Evolutionary conservation across 768 basidiomycete genomes (phyloP).

Genomic region (Boletus reticulatus): DNA sequence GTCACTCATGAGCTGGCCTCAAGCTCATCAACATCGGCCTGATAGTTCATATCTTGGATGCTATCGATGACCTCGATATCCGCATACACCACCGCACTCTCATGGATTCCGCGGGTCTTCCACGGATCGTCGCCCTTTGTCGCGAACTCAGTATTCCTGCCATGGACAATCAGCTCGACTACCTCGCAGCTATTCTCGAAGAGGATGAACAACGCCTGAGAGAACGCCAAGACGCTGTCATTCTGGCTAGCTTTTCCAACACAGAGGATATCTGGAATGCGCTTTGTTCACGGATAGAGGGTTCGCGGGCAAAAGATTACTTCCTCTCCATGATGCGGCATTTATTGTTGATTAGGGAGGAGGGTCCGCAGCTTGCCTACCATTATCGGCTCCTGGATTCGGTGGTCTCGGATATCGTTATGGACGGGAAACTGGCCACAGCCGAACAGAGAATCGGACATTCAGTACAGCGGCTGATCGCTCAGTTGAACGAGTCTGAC

Average conservation of each 20-base stretch:
- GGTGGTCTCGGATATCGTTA: conserved; percentile 84
- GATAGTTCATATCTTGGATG: conserved; percentile 62
- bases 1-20: conserved; percentile 11
- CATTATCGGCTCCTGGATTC: conserved; percentile 92
- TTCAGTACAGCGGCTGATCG: conserved; percentile 85
- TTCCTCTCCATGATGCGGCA: conserved; percentile 95
- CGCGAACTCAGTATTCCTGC: conserved; percentile 58
- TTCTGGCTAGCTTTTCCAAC: conserved; percentile 72
- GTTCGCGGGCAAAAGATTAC: conserved; percentile 76
- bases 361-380: conserved; percentile 78
- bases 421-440: conserved; percentile 85
- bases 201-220: conserved; percentile 73
- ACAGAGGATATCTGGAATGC: conserved; percentile 88
- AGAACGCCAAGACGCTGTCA: conserved; percentile 72
- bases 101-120: conserved; percentile 87
- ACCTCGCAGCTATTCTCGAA: conserved; percentile 59
- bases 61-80: conserved; percentile 75
- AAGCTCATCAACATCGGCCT: conserved; percentile 61
- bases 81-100: conserved; percentile 84
- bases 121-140: conserved; percentile 68
- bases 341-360: conserved; percentile 84
- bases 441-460: conserved; percentile 84
- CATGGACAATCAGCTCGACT: conserved; percentile 65
- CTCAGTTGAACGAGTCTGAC: conserved; percentile 89
- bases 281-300: conserved; percentile 71